These are phyloP conservation scores for Aspergillus funiculosus DNA, from an alignment of 495 filamentous ascomycete genomes.

Conservation along the genomic window DNA sequence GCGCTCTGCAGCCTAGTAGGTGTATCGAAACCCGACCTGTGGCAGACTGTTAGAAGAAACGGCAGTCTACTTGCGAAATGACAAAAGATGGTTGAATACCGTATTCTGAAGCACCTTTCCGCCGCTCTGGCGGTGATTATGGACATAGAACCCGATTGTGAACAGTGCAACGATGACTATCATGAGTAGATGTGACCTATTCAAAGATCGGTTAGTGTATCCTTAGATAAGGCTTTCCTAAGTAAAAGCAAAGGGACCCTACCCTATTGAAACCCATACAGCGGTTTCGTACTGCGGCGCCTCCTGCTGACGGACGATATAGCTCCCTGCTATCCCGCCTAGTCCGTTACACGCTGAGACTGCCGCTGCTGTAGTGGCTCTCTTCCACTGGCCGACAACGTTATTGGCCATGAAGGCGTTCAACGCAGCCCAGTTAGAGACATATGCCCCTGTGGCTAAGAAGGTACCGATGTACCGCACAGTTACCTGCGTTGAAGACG, in stretches of 20 bases:
- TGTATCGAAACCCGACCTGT: slow-evolving; percentile 46
- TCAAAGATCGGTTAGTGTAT: too few species aligned
- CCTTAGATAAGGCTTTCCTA: too few species aligned
- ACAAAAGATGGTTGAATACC: slow-evolving; percentile 21
- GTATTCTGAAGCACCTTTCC: slow-evolving; percentile 52
- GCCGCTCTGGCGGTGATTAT: slow-evolving; percentile 48
- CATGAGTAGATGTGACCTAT: slow-evolving; percentile 59
- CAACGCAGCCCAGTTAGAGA: slow-evolving; percentile 74
- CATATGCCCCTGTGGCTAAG: slow-evolving; percentile 71
- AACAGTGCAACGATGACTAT: slow-evolving; percentile 56
- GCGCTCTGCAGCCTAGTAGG: slow-evolving; percentile 34
- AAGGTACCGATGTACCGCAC: slow-evolving; percentile 70
- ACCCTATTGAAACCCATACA: slow-evolving; percentile 67
- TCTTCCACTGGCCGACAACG: slow-evolving; percentile 70
- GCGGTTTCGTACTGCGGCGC: slow-evolving; percentile 65
- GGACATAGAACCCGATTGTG: slow-evolving; percentile 54
- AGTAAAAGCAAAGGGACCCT: slow-evolving; percentile 14
- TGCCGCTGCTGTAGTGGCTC: slow-evolving; percentile 62
- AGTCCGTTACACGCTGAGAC: slow-evolving; percentile 68
- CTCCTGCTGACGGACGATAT: slow-evolving; percentile 62
- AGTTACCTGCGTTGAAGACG: slow-evolving; percentile 50
- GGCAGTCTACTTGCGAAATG: too few species aligned
- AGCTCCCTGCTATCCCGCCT: slow-evolving; percentile 71
- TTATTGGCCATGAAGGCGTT: slow-evolving; percentile 70
- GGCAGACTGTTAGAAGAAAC: too few species aligned